A percentile compares a stretch with the other conserved stretches of the same genome.
Conservation (phyloP, 352 stramenopile genomes). For the Pythium plurisporium region DNA sequence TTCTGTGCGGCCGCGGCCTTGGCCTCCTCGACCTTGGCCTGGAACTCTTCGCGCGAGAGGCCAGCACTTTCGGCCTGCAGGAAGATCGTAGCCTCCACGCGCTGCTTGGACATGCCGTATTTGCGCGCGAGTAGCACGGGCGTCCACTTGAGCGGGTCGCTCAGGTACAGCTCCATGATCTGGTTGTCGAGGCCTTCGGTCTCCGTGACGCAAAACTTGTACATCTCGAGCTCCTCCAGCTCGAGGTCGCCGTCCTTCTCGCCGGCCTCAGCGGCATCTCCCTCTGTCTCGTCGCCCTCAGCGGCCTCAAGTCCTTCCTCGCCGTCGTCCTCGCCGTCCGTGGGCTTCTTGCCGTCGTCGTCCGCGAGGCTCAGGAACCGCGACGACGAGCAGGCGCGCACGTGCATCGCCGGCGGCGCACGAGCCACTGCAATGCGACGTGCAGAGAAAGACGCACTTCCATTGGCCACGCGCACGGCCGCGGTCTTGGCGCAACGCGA, state of each 20-base stretch:
- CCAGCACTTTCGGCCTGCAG: constrained; percentile 67
- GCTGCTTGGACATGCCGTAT: constrained; percentile 66
- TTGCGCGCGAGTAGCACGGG: constrained; percentile 77
- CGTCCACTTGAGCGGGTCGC: constrained; percentile 85
- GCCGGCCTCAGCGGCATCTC: constrained; percentile 28
- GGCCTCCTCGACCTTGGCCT: constrained; percentile 49
- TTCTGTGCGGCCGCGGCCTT: constrained; percentile 41
- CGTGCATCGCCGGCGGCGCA: constrained; percentile 2
- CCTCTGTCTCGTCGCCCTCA: constrained; percentile 16
- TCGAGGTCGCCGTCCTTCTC: constrained; percentile 66
- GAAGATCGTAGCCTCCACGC: constrained; percentile 77
- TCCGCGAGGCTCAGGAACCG: constrained; percentile 74
- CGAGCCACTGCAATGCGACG: background rate
- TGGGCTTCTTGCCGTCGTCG: constrained; percentile 28
- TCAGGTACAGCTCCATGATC: constrained; percentile 80
- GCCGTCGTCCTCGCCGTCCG: constrained; percentile 14
- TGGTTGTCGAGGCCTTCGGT: constrained; percentile 67
- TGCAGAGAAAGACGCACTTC: constrained; percentile 3
- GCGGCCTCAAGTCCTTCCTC: constrained; percentile 24
- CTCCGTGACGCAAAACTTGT: constrained; percentile 63
- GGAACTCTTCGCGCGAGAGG: constrained; percentile 54
- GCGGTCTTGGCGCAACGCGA: constrained; percentile 26
- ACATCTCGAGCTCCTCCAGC: constrained; percentile 67
- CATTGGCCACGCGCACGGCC: background rate
- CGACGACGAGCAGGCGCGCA: constrained; percentile 48